Conservation (phyloP, 768 basidiomycete genomes). For the Kwoniella bestiolae region DNA sequence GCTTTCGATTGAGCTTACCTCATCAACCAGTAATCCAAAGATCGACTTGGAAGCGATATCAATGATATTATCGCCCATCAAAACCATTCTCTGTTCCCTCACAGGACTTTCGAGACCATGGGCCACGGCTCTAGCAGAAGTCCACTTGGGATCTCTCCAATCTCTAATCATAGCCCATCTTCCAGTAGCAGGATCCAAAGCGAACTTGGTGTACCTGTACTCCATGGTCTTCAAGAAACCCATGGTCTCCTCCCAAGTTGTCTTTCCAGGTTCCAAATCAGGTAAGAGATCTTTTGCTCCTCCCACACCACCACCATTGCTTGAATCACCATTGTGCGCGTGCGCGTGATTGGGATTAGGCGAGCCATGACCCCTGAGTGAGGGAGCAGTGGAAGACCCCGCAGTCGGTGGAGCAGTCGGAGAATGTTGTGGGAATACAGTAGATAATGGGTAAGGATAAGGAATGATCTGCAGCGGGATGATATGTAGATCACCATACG, state of each 20-base stretch:
- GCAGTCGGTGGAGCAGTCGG: slow-evolving; percentile 15
- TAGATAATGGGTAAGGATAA: slow-evolving; percentile 78
- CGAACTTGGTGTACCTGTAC: slow-evolving; percentile 90
- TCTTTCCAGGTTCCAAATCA: slow-evolving; percentile 56
- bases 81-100: slow-evolving; percentile 67
- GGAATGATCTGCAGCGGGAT: slow-evolving; percentile 70
- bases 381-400: slow-evolving; percentile 31
- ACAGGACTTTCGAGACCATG: slow-evolving; percentile 66
- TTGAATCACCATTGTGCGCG: slow-evolving; percentile 13
- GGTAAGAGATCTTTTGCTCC: slow-evolving; percentile 56
- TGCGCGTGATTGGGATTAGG: slow-evolving; percentile 37
- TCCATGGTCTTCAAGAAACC: slow-evolving; percentile 71
- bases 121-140: slow-evolving; percentile 66
- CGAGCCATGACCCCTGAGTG: slow-evolving; percentile 23
- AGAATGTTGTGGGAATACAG: slow-evolving; percentile 68
- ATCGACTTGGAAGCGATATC: slow-evolving; percentile 88
- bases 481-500: slow-evolving; percentile 78
- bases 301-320: slow-evolving; percentile 40
- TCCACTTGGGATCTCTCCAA: slow-evolving; percentile 85
- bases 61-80: slow-evolving; percentile 86
- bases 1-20: slow-evolving; percentile 62
- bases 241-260: slow-evolving; percentile 58
- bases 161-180: slow-evolving; percentile 80
- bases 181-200: slow-evolving; percentile 80
- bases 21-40: slow-evolving; percentile 77